Percentiles rank a stretch among this genome's conserved stretches.
phyloP scores from a whole-genome alignment of 352 stramenopile species.

The Phytophthora quininea region DNA sequence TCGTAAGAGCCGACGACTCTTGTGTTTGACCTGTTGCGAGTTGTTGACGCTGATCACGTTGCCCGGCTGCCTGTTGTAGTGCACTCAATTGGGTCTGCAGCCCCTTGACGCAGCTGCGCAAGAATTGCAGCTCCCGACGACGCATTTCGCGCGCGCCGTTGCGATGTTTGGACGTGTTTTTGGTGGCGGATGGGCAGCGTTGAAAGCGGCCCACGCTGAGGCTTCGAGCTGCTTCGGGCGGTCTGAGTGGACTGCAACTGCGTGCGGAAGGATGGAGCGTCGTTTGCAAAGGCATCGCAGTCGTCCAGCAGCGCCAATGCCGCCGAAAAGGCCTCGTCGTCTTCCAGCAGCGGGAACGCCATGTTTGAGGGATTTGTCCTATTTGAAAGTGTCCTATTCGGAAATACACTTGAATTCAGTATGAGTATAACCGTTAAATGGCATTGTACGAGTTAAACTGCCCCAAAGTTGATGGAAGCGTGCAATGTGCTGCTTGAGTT shows the following conservation, averaged over 20 bases:
- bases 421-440: not conserved
- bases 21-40: not conserved
- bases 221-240: conserved; percentile 7
- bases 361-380: conserved; percentile 12
- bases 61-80: conserved; percentile 11
- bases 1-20: conserved; percentile 15
- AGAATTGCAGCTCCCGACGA: conserved; percentile 36
- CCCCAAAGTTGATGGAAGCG: not conserved
- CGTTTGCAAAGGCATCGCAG: conserved; percentile 19
- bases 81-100: conserved; percentile 24
- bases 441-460: not conserved
- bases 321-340: conserved; percentile 36
- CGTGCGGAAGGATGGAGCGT: not conserved
- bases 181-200: conserved; percentile 25
- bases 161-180: conserved; percentile 35
- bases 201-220: conserved; percentile 25
- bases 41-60: conserved; percentile 8
- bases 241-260: not conserved
- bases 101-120: conserved; percentile 20
- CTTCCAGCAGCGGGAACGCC: conserved; percentile 34
- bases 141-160: conserved; percentile 46
- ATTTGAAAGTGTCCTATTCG: conserved; percentile 8
- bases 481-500: not conserved
- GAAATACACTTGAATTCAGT: conserved; percentile 15
- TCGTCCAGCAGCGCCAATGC: conserved; percentile 41